phyloP scores from a whole-genome alignment of 768 basidiomycete species.

The Tylopilus vinaceipallidus region DNA sequence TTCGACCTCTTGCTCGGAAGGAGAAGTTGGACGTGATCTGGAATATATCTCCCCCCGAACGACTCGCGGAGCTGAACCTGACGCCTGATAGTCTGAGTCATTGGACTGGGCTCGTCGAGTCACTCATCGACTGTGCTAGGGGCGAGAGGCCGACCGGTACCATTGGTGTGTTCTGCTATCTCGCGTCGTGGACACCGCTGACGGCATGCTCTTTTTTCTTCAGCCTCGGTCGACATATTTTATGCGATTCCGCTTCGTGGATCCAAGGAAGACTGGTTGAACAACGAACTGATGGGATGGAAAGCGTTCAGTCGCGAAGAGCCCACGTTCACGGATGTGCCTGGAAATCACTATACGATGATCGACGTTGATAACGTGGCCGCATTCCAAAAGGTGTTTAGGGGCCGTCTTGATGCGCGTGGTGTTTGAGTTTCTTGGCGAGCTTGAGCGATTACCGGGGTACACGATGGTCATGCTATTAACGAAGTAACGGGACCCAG shows the following conservation, averaged over 20 bases:
- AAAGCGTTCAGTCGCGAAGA: conserved; percentile 11
- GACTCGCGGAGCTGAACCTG: neutral
- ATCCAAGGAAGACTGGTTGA: conserved; percentile 19
- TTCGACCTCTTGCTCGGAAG: neutral
- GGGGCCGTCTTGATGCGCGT: conserved; percentile 14
- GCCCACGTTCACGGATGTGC: conserved; percentile 19
- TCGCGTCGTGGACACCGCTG: neutral
- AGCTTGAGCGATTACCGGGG: no score
- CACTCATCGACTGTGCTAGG: neutral
- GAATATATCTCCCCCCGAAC: neutral
- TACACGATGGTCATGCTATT: no score
- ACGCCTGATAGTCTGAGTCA: neutral
- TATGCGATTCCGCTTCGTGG: conserved; percentile 16
- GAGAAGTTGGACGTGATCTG: neutral
- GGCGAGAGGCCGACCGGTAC: conserved; percentile 8
- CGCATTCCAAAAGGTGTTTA: conserved; percentile 25
- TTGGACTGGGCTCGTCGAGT: neutral
- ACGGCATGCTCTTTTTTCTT: neutral
- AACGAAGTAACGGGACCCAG: no score
- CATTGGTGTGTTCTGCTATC: conserved; percentile 13
- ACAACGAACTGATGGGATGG: conserved; percentile 21
- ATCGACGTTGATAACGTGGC: conserved; percentile 25
- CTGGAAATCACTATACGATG: conserved; percentile 20
- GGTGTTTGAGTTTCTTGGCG: neutral
- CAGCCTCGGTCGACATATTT: conserved; percentile 18